Percentiles rank a stretch among this genome's conserved stretches.
Evolutionary conservation across 1,284 basidiomycete species (phyloP).

Genomic region (Fistulinella cinereoalba): DNA sequence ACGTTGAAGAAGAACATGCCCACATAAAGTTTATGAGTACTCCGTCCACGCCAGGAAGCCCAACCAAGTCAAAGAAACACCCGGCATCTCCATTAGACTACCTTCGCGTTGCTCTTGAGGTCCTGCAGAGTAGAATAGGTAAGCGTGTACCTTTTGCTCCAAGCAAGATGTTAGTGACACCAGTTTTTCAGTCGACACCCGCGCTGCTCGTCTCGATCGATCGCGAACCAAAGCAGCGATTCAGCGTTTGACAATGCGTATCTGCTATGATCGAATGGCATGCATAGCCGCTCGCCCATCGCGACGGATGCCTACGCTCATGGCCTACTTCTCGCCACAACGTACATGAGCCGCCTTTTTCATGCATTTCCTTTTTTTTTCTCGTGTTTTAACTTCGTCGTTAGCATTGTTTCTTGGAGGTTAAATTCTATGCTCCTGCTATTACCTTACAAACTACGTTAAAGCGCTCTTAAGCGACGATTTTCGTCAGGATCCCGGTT

Average conservation of each 20-base stretch:
- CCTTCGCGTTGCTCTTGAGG: constrained; percentile 46
- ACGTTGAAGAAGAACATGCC: constrained; percentile 47
- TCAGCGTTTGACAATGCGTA: constrained; percentile 59
- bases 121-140: constrained; percentile 64
- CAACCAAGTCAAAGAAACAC: constrained; percentile 35
- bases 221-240: constrained; percentile 64
- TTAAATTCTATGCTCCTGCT: no score
- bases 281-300: constrained; percentile 25
- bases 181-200: constrained; percentile 54
- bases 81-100: constrained; percentile 43
- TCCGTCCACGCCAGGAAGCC: constrained; percentile 24
- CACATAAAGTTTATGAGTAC: constrained; percentile 15
- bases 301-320: constrained; percentile 26
- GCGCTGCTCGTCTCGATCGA: constrained; percentile 68
- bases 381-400: no score
- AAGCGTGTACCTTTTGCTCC: constrained; percentile 17
- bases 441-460: no score
- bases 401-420: no score
- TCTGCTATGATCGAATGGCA: constrained; percentile 55
- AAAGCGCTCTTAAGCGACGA: no score
- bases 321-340: constrained; percentile 32
- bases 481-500: no score
- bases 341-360: constrained; percentile 8
- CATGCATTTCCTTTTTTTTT: background rate
- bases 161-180: background rate